Evolutionary conservation across 129 eudicot genomes (phyloP), one percentile per base, ranked within the genome.

Genomic region (Rutidosis leptorrhynchoides): DNA sequence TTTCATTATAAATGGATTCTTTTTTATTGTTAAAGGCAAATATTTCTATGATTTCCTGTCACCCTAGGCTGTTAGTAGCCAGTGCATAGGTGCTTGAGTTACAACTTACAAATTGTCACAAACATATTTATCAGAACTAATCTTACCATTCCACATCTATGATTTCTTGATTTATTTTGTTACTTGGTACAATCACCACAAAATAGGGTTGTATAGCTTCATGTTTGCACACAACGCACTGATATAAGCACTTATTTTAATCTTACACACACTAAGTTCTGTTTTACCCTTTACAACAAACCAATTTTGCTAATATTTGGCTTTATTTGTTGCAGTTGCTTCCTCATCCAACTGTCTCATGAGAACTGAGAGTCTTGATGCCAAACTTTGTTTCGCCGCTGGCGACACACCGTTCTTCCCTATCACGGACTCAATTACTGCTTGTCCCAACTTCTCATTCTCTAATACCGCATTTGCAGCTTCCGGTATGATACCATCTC

Each of bases 401-500:
- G 98, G 98, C 30, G 98, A 92, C 25, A 92, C 98, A 24, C 98
- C 98, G 25, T 85, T 76, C 72, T 81, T 68, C 58, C 98, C 98
- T 23, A 92, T 92, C 30, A 92, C 79, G 0, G 98, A 85, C 70
- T 88, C 90, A 40, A 92, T 64, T 27, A 92, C 67, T 40, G 96
- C 91, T 76, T 83, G 83, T 26, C 83, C 76, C 35, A 92, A 37
- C 10, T 76, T 83, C 52, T 75, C 72, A 75, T 82, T 85, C 71
- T 88, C 82, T 68, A 88, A 83, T 28, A 83, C 86, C 5, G 52
- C 79, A 1, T 65, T 83, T 2, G 74, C 81, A 0, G 27, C 57
- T 77, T 85, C 83, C 4, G 98, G 98, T n/a, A 88, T 58, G 0
- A 73, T 70, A 57, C 79, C 67, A 71, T 79, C 90, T 65, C 79